Evolutionary conservation across 352 stramenopile genomes (phyloP).

Genomic region (Pythium periplocum): DNA sequence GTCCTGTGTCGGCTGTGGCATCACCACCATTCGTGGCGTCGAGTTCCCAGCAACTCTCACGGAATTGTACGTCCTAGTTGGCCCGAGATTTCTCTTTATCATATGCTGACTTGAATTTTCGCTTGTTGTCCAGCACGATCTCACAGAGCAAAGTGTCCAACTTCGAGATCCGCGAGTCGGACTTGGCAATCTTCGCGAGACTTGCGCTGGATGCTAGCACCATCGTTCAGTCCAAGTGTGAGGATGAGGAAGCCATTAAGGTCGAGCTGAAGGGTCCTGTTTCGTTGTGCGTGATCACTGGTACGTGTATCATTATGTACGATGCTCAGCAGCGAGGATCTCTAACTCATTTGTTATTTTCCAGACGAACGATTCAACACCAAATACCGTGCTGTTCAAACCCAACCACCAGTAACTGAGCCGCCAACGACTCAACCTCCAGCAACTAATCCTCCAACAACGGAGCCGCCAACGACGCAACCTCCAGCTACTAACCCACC

Average conservation of each 20-base stretch:
- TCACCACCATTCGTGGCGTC: conserved; percentile 11
- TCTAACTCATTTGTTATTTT: neutral
- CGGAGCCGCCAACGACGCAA: no score
- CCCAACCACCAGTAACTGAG: no score
- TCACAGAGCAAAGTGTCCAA: neutral
- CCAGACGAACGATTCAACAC: neutral
- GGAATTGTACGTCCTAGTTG: conserved; percentile 5
- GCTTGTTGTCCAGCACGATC: neutral
- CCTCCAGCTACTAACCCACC: no score
- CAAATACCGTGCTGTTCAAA: neutral
- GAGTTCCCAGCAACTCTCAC: conserved; percentile 9
- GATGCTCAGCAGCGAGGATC: neutral
- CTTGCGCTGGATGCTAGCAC: neutral
- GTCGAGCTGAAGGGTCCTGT: neutral
- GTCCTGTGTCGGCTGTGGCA: conserved; percentile 4
- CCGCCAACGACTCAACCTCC: no score
- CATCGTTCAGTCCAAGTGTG: neutral
- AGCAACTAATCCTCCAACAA: no score
- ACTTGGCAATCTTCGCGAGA: conserved; percentile 3
- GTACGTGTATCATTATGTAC: neutral
- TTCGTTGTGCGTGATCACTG: neutral
- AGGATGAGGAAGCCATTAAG: neutral
- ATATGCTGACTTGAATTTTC: neutral
- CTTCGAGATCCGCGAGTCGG: conserved; percentile 9
- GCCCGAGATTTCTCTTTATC: neutral